These are phyloP conservation scores for Panicum hallii DNA, from an alignment of 202 grass and related monocot species.

Conservation along the genomic window DNA sequence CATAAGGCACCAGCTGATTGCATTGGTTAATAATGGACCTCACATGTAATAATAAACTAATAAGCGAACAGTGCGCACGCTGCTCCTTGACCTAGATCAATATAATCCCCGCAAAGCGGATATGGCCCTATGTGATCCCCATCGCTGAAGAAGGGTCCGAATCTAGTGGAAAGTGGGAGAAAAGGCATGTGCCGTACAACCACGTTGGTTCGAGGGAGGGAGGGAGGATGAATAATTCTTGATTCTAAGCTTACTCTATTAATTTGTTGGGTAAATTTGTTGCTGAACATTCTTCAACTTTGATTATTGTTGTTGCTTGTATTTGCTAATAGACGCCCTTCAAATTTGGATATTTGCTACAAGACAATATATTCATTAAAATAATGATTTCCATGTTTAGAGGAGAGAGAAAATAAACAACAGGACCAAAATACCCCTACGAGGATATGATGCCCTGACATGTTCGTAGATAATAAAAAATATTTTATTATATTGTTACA, in stretches of 20 bases:
- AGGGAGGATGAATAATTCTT: not conserved
- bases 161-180: not conserved
- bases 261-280: no score
- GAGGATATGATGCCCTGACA: no score
- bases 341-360: no score
- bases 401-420: no score
- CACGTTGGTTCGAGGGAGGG: not conserved
- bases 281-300: no score
- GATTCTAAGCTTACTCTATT: not conserved
- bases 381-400: no score
- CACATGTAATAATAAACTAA: slow-evolving; percentile 6
- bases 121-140: not conserved
- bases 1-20: slow-evolving; percentile 9
- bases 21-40: not conserved
- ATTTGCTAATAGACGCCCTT: no score
- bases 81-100: slow-evolving; percentile 8
- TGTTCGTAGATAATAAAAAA: no score
- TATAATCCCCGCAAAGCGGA: not conserved
- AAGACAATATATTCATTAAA: no score
- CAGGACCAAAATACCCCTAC: no score
- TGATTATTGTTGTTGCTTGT: no score
- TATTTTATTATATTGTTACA: no score
- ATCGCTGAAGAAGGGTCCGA: not conserved
- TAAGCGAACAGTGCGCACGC: not conserved
- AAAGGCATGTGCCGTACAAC: not conserved